Evolutionary conservation across 2,329 filamentous ascomycete genomes (phyloP).

Genomic region (Sporothrix pallida): DNA sequence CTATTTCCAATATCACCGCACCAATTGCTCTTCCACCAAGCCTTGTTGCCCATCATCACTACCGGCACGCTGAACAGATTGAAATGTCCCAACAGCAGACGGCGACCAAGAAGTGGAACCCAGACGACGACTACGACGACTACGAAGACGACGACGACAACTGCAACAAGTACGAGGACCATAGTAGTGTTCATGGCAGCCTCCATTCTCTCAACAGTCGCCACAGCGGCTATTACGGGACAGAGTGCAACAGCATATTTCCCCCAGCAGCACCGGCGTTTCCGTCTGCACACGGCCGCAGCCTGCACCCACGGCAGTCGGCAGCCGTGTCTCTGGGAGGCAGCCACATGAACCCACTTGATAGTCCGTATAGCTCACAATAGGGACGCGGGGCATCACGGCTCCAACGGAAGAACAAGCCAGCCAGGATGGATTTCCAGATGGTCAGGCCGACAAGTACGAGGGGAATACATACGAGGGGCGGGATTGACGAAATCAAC

Average conservation of each 20-base stretch:
- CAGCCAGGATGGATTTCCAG: slow-evolving; percentile 32
- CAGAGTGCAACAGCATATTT: neutral
- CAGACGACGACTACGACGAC: slow-evolving; percentile 26
- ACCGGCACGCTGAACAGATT: slow-evolving; percentile 37
- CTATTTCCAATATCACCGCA: neutral
- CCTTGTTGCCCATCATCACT: neutral
- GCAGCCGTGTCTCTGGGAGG: neutral
- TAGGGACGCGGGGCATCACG: slow-evolving; percentile 39
- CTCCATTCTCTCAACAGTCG: slow-evolving; percentile 3
- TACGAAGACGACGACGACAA: slow-evolving; percentile 7
- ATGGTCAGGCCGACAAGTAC: neutral
- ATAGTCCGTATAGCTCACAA: slow-evolving; percentile 20
- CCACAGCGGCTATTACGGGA: neutral
- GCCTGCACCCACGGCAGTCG: slow-evolving; percentile 19
- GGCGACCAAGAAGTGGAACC: slow-evolving; percentile 7
- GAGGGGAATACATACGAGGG: neutral
- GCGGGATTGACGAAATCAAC: neutral
- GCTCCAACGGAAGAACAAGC: slow-evolving; percentile 34
- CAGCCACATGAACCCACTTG: neutral
- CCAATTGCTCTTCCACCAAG: neutral
- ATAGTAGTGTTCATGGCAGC: slow-evolving; percentile 1
- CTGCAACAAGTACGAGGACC: neutral
- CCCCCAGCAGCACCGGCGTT: neutral
- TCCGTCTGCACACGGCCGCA: slow-evolving; percentile 12
- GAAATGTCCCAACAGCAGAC: slow-evolving; percentile 36